Evolutionary conservation across 495 filamentous ascomycete genomes (phyloP).

Genomic region (Schizothecium vesticola): DNA sequence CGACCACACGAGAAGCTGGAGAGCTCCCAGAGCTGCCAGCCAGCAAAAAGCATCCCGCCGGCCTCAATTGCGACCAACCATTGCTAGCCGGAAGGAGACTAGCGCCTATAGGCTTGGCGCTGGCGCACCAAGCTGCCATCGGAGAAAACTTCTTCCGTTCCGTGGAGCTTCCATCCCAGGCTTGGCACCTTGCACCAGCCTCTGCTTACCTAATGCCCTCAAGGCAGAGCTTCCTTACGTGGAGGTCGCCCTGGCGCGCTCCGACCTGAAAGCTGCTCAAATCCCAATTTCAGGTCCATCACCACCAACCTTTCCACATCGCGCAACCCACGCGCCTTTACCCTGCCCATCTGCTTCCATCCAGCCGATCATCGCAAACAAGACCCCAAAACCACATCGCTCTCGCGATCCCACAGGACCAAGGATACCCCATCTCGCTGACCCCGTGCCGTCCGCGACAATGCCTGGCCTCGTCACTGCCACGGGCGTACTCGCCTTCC

Average conservation of each 20-base stretch:
- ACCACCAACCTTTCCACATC: neutral
- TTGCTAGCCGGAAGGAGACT: slow-evolving; percentile 7
- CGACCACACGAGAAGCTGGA: slow-evolving; percentile 9
- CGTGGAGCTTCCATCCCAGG: neutral
- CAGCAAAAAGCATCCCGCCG: slow-evolving; percentile 6
- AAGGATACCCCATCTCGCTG: neutral
- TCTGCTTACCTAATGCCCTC: slow-evolving; percentile 13
- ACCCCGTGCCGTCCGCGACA: neutral
- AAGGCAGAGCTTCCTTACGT: slow-evolving; percentile 37
- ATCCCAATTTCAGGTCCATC: slow-evolving; percentile 10
- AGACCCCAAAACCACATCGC: neutral
- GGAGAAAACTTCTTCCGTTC: neutral
- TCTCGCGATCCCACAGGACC: neutral
- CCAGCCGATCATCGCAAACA: neutral
- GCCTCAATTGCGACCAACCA: slow-evolving; percentile 1
- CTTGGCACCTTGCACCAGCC: too few species aligned
- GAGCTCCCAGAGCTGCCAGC: slow-evolving; percentile 7
- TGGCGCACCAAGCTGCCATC: neutral
- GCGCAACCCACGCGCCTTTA: neutral
- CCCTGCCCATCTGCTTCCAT: neutral
- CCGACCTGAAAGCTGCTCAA: slow-evolving; percentile 9
- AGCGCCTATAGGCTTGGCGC: neutral
- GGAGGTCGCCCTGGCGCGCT: slow-evolving; percentile 13
- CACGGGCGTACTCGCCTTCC: slow-evolving; percentile 88
- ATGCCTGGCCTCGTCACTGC: slow-evolving; percentile 96